Base-by-base conservation (phyloP, 2,329 filamentous ascomycete species). In the Fusarium sp. region DNA sequence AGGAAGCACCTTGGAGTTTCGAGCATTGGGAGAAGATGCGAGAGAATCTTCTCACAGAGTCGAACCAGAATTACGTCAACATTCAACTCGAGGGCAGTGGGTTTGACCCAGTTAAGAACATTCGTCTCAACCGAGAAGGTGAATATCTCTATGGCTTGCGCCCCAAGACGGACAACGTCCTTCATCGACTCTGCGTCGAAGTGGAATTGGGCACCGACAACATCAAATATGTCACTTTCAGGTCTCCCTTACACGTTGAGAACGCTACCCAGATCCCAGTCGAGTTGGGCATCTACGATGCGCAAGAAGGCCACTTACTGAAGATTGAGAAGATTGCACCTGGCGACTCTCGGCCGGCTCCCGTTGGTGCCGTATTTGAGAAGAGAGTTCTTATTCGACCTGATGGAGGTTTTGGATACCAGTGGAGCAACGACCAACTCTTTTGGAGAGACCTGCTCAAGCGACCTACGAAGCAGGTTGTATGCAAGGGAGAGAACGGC, bases 291-390 rank as follows among this genome's bases (percentile, higher is more conserved):
- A 90, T 99, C 15, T 98, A 94, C 77, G 96, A 95, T 78, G 90
- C 90, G 0, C 89, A 94, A 66, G 92, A 97, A 61, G 95, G 95
- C 1, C 92, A 98, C 78, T 85, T 99, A 16, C 88, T 98, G 69
- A 98, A 98, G 84, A 98, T 99, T 67, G 97, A 99, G 82, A 98
- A 98, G 84, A 95, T 99, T 60, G 88, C 94, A 0, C 97, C 96
- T 1, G 96, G 97, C 1, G 95, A 98, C 78, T 91, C 91, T 55
- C 89, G 94, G 16, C 95, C 96, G 9, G 94, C 94, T 11, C 96
- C 96, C 1, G 94, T 99, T 7, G 97, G 96, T 13, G 94, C 95
- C 2, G 94, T 93, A 1, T 98, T 91, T 77, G 88, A 97, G 82
- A 97, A 98, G 82, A 94, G 92, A 1, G 85, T 97, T 8, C 88